These are phyloP conservation scores for Acanthamoeba healyi DNA, from an alignment of 208 protist species.

Conservation along the genomic window DNA sequence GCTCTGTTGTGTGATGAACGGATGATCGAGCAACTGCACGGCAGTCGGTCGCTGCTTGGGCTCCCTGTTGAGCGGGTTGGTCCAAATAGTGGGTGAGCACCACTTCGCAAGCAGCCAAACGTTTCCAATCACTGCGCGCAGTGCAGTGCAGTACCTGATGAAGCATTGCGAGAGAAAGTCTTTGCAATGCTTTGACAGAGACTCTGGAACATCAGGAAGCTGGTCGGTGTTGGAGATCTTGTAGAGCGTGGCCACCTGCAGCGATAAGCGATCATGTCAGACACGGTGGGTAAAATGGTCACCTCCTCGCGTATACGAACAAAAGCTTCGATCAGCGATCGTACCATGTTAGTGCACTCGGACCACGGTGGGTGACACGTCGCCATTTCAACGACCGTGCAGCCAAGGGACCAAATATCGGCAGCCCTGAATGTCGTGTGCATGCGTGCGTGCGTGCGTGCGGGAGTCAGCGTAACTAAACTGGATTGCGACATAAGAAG, in stretches of 20 bases:
- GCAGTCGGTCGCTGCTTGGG: conserved; percentile 84
- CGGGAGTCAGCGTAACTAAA: not conserved
- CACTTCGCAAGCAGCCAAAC: not conserved
- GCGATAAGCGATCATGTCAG: not conserved
- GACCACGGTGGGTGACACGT: conserved; percentile 84
- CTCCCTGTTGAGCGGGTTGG: conserved; percentile 59
- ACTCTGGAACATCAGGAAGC: conserved; percentile 30
- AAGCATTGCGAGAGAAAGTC: conserved; percentile 85
- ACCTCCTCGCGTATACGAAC: not conserved
- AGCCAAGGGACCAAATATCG: conserved; percentile 88
- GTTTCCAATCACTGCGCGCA: not conserved
- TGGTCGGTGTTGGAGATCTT: conserved; percentile 55
- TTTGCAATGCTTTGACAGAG: conserved; percentile 23
- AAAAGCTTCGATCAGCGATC: not conserved
- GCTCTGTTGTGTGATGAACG: conserved; percentile 38
- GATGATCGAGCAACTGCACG: conserved; percentile 78
- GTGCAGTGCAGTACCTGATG: not conserved
- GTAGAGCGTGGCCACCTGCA: conserved; percentile 47
- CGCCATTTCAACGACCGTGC: conserved; percentile 87
- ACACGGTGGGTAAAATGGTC: not conserved
- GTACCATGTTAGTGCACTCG: conserved; percentile 76
- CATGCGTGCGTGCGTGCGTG: not conserved
- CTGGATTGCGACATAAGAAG: not conserved
- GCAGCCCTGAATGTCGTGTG: conserved; percentile 22
- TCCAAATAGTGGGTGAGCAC: not conserved